These are phyloP conservation scores for Daldinia eschscholtzii DNA, from an alignment of 2,329 filamentous ascomycete genomes.

Conservation along the genomic window DNA sequence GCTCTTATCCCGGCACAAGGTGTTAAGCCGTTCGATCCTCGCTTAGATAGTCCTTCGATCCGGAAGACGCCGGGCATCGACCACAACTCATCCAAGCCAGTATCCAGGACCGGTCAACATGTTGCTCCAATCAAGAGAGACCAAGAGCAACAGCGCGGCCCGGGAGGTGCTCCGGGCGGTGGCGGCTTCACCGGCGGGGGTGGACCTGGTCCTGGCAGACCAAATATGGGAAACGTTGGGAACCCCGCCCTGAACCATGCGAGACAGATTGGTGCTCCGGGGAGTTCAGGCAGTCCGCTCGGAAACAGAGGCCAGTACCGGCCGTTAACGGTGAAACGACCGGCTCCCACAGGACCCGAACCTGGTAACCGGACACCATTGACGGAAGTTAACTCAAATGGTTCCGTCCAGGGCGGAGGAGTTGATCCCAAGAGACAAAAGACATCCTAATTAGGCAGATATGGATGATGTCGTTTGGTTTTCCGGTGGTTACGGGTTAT, in stretches of 20 bases:
- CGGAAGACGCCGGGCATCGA: slow-evolving; percentile 90
- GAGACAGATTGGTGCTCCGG: slow-evolving; percentile 71
- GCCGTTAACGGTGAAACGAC: slow-evolving; percentile 70
- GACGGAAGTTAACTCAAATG: slow-evolving; percentile 65
- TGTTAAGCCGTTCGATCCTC: slow-evolving; percentile 76
- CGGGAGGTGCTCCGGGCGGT: slow-evolving; percentile 25
- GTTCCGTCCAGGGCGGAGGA: slow-evolving; percentile 47
- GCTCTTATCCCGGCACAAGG: slow-evolving; percentile 59
- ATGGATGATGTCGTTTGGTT: slow-evolving; percentile 1
- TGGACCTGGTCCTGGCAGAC: slow-evolving; percentile 34
- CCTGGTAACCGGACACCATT: slow-evolving; percentile 59
- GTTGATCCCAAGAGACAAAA: slow-evolving; percentile 67
- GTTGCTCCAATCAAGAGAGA: slow-evolving; percentile 57
- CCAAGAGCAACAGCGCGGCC: slow-evolving; percentile 45
- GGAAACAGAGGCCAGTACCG: slow-evolving; percentile 70
- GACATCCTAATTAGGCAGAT: slow-evolving; percentile 45
- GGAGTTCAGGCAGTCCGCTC: slow-evolving; percentile 66
- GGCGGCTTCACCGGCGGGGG: slow-evolving; percentile 34
- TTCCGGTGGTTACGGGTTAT: slow-evolving; percentile 17
- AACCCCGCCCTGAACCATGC: slow-evolving; percentile 68
- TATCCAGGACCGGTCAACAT: slow-evolving; percentile 70
- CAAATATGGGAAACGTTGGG: slow-evolving; percentile 57
- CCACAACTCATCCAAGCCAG: slow-evolving; percentile 79
- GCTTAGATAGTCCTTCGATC: slow-evolving; percentile 84
- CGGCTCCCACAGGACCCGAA: slow-evolving; percentile 50